Evolutionary conservation across 2,329 filamentous ascomycete species (phyloP).

Genomic region (Dothidotthia symphoricarpi): DNA sequence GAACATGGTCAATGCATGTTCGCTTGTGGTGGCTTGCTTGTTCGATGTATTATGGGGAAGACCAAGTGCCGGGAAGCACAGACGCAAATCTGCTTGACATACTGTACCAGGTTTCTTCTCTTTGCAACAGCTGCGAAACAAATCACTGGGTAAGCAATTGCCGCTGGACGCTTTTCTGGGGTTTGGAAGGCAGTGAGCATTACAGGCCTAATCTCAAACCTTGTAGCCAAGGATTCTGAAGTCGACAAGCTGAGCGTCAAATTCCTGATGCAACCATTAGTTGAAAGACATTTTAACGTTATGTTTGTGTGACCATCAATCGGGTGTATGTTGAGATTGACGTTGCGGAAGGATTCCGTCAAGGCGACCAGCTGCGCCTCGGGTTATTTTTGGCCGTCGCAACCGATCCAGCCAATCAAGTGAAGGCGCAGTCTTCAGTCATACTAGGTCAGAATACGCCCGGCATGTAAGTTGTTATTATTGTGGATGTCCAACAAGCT

Average conservation of each 20-base stretch:
- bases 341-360: constrained; percentile 20
- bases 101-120: no score
- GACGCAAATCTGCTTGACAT: no score
- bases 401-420: constrained; percentile 11
- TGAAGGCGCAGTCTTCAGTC: constrained; percentile 8
- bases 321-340: constrained; percentile 19
- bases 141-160: no score
- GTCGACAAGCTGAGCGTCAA: not conserved
- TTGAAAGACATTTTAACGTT: constrained; percentile 9
- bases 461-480: constrained; percentile 13
- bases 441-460: constrained; percentile 29
- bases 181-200: not conserved
- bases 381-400: not conserved
- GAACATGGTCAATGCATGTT: no score
- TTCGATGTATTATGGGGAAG: no score
- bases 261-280: constrained; percentile 20
- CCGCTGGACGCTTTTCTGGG: not conserved
- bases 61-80: no score
- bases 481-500: constrained; percentile 6
- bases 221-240: not conserved
- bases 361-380: constrained; percentile 8
- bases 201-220: no score
- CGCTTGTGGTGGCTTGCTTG: no score
- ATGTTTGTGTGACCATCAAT: constrained; percentile 4
- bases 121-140: no score